Evolutionary conservation across 2,329 filamentous ascomycete species (phyloP), one percentile per base, ranked within the genome.

Genomic region (Aspergillus clavatus): DNA sequence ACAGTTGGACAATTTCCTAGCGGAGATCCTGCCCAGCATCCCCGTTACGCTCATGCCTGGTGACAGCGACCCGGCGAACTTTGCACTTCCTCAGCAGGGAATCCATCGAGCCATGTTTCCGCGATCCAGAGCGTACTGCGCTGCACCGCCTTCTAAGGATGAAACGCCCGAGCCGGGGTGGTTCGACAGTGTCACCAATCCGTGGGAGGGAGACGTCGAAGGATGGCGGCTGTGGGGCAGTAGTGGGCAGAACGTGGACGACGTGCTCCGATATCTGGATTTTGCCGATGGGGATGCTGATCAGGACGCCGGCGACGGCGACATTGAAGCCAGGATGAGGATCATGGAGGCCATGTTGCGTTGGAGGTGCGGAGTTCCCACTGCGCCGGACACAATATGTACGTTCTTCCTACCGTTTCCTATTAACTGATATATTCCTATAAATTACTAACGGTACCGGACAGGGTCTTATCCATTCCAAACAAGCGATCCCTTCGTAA

Each of bases 381-480:
- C 93, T 0, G 93, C 93, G 1, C 93, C 94, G 0, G 94, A 98
- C 68, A 98, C 94, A 0, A 65, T 98, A 35, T 95, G 89, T 91
- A 76, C 75, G 86, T 74, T 45, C 21, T n/a, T 5, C 21, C 43
- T 27, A 7, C 4, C 8, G 10, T 1, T 42, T 16, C 5, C 24
- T 29, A 23, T 23, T 8, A 26, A 18, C 18, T 16, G 2, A 6
- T 10, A 6, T 12, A 22, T n/a, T 6, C 10, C 36, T 16, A 43
- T 43, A 7, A 23, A 26, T 5, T 14, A 38, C 48, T 57, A 45
- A 62, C 37, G 23, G 23, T 24, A 45, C 29, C 2, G 22, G 18
- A 12, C 48, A 90, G 88, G 88, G 87, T 90, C 87, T 61, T 98
- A 97, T 62, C 93, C 93, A 0, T 98, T 95, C 69, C 90, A 97